Evolutionary conservation across 176 grass and related monocot species (phyloP).

Genomic region (barley (Hordeum vulgare)): DNA sequence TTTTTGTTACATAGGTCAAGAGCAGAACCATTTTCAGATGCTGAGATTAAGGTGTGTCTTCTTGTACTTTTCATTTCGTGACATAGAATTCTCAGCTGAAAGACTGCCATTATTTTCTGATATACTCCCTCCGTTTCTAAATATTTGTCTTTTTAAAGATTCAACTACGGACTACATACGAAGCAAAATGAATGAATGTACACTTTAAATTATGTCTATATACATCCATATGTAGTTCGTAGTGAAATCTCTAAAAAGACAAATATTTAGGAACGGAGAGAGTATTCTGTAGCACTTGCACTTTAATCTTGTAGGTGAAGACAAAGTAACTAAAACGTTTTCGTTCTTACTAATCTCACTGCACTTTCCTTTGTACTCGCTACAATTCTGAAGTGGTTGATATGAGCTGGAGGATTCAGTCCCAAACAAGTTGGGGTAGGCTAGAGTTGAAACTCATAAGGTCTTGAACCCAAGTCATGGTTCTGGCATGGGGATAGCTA

Average conservation of each 20-base stretch:
- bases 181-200: too few species aligned
- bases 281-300: not conserved
- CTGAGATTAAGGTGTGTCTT: slow-evolving; percentile 72
- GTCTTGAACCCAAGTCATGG: too few species aligned
- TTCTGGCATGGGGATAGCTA: too few species aligned
- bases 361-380: not conserved
- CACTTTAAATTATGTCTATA: too few species aligned
- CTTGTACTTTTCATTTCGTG: not conserved
- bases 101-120: not conserved
- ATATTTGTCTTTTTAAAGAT: too few species aligned
- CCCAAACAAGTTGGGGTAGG: too few species aligned
- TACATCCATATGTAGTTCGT: too few species aligned
- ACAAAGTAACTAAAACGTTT: not conserved
- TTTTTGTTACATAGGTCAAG: slow-evolving; percentile 42
- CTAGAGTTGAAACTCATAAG: too few species aligned
- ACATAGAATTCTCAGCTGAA: not conserved
- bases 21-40: slow-evolving; percentile 65
- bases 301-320: not conserved
- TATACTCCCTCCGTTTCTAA: too few species aligned
- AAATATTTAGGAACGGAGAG: too few species aligned
- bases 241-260: too few species aligned
- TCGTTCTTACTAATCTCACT: not conserved
- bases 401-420: not conserved
- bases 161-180: too few species aligned
- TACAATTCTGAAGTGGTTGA: not conserved